These are phyloP conservation scores for Canavalia ensiformis DNA, from an alignment of 306 rosid species.

Conservation along the genomic window DNA sequence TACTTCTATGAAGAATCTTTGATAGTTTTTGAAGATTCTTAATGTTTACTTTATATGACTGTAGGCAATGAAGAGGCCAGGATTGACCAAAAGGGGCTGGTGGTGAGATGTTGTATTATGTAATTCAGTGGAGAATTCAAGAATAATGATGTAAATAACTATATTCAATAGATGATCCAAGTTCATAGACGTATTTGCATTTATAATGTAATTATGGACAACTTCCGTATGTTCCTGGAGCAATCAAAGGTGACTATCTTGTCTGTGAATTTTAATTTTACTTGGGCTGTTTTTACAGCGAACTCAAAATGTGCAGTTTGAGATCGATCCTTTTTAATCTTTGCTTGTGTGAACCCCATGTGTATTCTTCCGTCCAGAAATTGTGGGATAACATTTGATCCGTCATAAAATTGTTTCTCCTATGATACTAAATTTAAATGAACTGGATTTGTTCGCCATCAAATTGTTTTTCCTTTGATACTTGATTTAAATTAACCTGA, in stretches of 20 bases:
- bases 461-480: no score
- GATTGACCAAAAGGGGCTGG: constrained; percentile 71
- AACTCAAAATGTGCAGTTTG: background rate
- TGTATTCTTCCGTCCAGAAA: background rate
- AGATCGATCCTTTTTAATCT: background rate
- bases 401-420: constrained; percentile 8
- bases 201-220: constrained; percentile 47
- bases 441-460: no score
- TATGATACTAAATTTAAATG: background rate
- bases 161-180: constrained; percentile 36
- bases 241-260: constrained; percentile 8
- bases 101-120: constrained; percentile 67
- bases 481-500: no score
- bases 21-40: background rate
- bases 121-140: constrained; percentile 49
- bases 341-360: background rate
- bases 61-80: constrained; percentile 76
- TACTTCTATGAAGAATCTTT: background rate
- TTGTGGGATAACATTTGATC: background rate
- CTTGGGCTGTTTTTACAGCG: background rate
- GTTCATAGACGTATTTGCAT: constrained; percentile 40
- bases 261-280: background rate
- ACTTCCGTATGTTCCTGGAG: constrained; percentile 39
- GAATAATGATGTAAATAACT: constrained; percentile 48
- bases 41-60: constrained; percentile 16